These are phyloP conservation scores for Carex littledalei DNA, from an alignment of 176 grass and related monocot species.

Conservation along the genomic window DNA sequence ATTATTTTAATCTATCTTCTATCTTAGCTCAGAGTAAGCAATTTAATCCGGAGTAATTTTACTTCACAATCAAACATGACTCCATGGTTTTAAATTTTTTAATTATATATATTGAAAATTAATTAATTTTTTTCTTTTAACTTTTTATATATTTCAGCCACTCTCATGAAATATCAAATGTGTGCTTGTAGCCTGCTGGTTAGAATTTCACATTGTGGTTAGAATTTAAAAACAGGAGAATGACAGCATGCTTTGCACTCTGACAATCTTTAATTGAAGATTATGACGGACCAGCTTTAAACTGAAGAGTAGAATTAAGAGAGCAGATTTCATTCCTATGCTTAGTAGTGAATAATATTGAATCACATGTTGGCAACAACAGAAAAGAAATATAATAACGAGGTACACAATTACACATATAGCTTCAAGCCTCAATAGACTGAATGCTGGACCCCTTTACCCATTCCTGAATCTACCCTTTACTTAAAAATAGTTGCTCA, in stretches of 20 bases:
- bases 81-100: no score
- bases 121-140: no score
- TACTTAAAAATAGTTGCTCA: background rate
- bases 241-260: background rate
- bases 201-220: no score
- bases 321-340: background rate
- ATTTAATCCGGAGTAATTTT: no score
- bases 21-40: no score
- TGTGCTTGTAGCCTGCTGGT: no score
- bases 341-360: background rate
- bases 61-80: no score
- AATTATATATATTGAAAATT: no score
- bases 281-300: background rate
- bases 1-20: no score
- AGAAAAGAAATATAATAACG: background rate
- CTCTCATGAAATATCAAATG: no score
- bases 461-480: background rate
- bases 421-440: background rate
- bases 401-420: background rate
- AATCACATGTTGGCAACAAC: background rate
- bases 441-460: background rate
- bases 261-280: background rate
- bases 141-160: no score
- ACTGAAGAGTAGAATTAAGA: background rate
- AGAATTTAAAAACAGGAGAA: background rate